Evolutionary conservation across 495 filamentous ascomycete genomes (phyloP).

Genomic region (Xylaria palmicola): DNA sequence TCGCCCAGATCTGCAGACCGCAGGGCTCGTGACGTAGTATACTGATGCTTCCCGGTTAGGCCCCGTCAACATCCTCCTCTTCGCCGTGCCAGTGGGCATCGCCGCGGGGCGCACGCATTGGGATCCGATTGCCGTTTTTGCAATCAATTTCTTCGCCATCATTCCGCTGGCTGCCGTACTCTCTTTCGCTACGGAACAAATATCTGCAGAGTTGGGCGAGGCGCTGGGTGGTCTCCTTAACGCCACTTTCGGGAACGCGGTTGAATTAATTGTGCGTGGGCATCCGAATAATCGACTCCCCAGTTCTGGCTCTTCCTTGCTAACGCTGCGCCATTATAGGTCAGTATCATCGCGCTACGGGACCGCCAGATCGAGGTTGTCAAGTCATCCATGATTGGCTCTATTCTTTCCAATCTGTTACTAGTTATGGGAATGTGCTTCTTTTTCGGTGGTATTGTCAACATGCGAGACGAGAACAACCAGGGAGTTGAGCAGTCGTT

Average conservation of each 20-base stretch:
- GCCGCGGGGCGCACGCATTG: slow-evolving; percentile 69
- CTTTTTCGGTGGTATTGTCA: slow-evolving; percentile 75
- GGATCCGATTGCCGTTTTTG: slow-evolving; percentile 75
- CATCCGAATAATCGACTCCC: slow-evolving; percentile 17
- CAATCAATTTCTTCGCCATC: slow-evolving; percentile 93
- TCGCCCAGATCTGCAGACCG: neutral
- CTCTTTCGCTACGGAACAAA: slow-evolving; percentile 94
- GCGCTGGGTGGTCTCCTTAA: slow-evolving; percentile 91
- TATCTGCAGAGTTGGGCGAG: slow-evolving; percentile 79
- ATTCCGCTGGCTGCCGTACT: slow-evolving; percentile 88
- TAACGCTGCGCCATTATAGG: slow-evolving; percentile 51
- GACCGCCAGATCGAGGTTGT: slow-evolving; percentile 90
- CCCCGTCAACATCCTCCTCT: slow-evolving; percentile 81
- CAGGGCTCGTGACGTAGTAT: neutral
- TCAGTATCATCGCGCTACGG: slow-evolving; percentile 87
- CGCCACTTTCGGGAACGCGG: slow-evolving; percentile 95
- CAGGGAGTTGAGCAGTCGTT: slow-evolving; percentile 66
- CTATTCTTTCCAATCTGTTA: slow-evolving; percentile 92
- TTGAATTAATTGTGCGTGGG: slow-evolving; percentile 86
- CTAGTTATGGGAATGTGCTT: slow-evolving; percentile 97
- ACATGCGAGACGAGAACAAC: slow-evolving; percentile 44
- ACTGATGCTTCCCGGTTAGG: slow-evolving; percentile 34
- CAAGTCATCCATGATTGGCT: slow-evolving; percentile 96
- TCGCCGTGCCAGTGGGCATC: slow-evolving; percentile 91
- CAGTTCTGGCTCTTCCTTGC: slow-evolving; percentile 11